Conservation (phyloP, 2,329 filamentous ascomycete species). For the Cercospora sp. region DNA sequence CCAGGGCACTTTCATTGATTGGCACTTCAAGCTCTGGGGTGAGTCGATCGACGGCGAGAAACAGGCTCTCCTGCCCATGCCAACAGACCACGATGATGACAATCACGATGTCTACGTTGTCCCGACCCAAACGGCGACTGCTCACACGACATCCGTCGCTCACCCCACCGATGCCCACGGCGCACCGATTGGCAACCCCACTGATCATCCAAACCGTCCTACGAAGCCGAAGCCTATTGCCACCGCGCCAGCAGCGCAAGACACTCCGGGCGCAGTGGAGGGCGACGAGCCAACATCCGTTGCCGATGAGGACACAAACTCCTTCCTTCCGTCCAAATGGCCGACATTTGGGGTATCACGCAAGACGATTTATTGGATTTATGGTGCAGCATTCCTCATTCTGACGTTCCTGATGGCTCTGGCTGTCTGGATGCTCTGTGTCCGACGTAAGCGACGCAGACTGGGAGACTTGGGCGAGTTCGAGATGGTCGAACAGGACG, state of each 20-base stretch:
- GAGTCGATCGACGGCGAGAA: slow-evolving; percentile 76
- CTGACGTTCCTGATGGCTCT: slow-evolving; percentile 77
- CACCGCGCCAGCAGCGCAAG: slow-evolving; percentile 37
- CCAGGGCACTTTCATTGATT: slow-evolving; percentile 80
- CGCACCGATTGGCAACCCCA: slow-evolving; percentile 44
- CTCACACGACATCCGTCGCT: slow-evolving; percentile 60
- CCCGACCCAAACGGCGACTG: slow-evolving; percentile 55
- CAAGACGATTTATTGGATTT: slow-evolving; percentile 90
- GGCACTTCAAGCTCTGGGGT: slow-evolving; percentile 92
- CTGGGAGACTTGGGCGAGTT: slow-evolving; percentile 84
- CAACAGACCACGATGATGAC: slow-evolving; percentile 77
- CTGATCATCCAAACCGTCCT: slow-evolving; percentile 53
- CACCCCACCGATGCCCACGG: slow-evolving; percentile 50
- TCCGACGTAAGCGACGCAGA: slow-evolving; percentile 67
- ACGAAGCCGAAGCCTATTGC: slow-evolving; percentile 50
- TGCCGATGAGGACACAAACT: slow-evolving; percentile 45
- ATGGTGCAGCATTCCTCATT: slow-evolving; percentile 80
- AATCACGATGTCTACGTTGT: slow-evolving; percentile 69
- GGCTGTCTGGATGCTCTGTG: slow-evolving; percentile 71
- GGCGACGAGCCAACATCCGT: slow-evolving; percentile 35
- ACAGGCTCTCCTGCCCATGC: slow-evolving; percentile 75
- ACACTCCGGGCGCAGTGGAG: slow-evolving; percentile 38
- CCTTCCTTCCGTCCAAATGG: slow-evolving; percentile 79
- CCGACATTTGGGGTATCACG: slow-evolving; percentile 88
- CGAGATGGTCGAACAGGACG: slow-evolving; percentile 83